These are phyloP conservation scores for Phylloporus sp. DNA, from an alignment of 768 basidiomycete species.

Conservation along the genomic window DNA sequence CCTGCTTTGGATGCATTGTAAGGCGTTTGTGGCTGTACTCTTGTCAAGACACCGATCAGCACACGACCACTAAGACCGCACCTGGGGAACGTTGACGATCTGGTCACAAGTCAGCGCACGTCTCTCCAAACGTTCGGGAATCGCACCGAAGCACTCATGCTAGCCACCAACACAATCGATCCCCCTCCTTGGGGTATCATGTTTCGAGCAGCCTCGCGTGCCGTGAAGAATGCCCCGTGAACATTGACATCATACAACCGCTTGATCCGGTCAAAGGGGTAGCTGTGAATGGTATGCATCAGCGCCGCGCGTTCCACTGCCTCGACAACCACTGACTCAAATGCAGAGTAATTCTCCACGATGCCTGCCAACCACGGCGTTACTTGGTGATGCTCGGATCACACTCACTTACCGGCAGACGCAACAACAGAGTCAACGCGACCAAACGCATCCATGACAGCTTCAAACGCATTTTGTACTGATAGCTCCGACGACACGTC, in stretches of 20 bases:
- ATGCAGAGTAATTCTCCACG: constrained; percentile 81
- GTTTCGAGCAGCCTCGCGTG: constrained; percentile 85
- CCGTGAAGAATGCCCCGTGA: constrained; percentile 93
- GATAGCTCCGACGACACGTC: constrained; percentile 82
- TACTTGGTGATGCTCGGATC: constrained; percentile 3
- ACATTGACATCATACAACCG: constrained; percentile 90
- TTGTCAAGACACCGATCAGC: neutral
- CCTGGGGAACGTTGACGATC: constrained; percentile 89
- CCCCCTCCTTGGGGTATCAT: constrained; percentile 84
- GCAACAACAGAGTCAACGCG: constrained; percentile 81
- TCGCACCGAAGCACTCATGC: constrained; percentile 86
- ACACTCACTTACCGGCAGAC: constrained; percentile 62
- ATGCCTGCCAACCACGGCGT: constrained; percentile 48
- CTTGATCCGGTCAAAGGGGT: constrained; percentile 82
- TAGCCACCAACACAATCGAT: constrained; percentile 79
- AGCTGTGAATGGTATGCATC: constrained; percentile 38
- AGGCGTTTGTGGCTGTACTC: constrained; percentile 72
- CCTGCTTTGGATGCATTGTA: constrained; percentile 96
- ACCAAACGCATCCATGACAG: constrained; percentile 60
- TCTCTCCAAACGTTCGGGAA: neutral
- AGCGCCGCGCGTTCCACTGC: constrained; percentile 6
- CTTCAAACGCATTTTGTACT: constrained; percentile 67
- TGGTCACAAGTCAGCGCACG: constrained; percentile 29
- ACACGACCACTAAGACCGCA: constrained; percentile 25
- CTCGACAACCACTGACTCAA: constrained; percentile 57